Conservation (phyloP, 2,329 filamentous ascomycete genomes). For the Orbilia blumenaviensis region DNA sequence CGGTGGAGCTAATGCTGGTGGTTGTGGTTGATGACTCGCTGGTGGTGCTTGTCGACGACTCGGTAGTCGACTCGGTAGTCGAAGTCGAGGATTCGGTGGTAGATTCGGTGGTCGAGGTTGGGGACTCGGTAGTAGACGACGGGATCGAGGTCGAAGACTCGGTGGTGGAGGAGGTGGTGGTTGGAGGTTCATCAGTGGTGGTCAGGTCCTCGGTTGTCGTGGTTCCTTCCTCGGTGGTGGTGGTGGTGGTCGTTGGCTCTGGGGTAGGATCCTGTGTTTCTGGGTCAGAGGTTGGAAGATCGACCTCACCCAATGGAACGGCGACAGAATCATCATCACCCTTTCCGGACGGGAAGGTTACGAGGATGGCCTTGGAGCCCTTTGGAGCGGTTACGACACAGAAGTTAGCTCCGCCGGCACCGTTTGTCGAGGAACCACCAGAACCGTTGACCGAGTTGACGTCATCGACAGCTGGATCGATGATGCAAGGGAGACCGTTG, state of each 20-base stretch:
- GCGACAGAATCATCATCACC: slow-evolving; percentile 24
- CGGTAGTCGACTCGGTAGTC: neutral
- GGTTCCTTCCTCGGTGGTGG: neutral
- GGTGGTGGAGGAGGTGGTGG: slow-evolving; percentile 26
- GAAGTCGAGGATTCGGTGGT: slow-evolving; percentile 15
- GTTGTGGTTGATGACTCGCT: slow-evolving; percentile 8
- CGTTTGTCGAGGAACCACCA: slow-evolving; percentile 61
- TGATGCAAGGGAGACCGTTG: slow-evolving; percentile 77
- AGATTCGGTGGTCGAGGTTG: slow-evolving; percentile 20
- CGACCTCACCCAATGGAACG: slow-evolving; percentile 15
- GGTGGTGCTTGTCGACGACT: slow-evolving; percentile 23
- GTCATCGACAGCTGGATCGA: slow-evolving; percentile 69
- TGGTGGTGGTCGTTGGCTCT: slow-evolving; percentile 10
- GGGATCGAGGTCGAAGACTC: neutral
- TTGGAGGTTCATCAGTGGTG: neutral
- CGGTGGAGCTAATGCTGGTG: neutral
- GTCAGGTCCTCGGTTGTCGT: neutral
- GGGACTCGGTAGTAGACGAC: slow-evolving; percentile 1
- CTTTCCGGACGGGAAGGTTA: slow-evolving; percentile 65
- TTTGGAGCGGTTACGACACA: slow-evolving; percentile 79
- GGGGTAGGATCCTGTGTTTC: neutral
- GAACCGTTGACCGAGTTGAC: slow-evolving; percentile 69
- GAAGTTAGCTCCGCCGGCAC: slow-evolving; percentile 75
- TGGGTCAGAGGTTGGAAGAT: slow-evolving; percentile 24
- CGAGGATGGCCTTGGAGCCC: slow-evolving; percentile 73